Percentiles rank a stretch among this genome's conserved stretches.
phyloP scores from a whole-genome alignment of 768 basidiomycete genomes.

The Agaricus blazei region DNA sequence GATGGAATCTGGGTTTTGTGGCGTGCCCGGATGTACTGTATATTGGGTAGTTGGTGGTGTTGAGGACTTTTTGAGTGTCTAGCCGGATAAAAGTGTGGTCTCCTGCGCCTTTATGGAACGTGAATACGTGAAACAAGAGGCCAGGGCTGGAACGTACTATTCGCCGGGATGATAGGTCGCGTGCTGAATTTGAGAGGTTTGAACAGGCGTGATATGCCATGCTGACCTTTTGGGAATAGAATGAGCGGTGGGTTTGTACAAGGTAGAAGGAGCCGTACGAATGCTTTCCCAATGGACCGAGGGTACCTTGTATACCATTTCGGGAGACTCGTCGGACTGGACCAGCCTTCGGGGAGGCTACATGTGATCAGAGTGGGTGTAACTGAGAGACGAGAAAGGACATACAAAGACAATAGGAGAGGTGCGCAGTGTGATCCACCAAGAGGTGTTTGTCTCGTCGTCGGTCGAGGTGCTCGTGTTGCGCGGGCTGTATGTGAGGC shows the following conservation, averaged over 20 bases:
- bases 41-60: not conserved
- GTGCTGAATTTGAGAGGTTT: not conserved
- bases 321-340: not conserved
- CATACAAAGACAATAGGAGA: not conserved
- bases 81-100: slow-evolving; percentile 1
- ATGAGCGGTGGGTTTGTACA: not conserved
- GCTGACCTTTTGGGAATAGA: not conserved
- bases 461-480: not conserved
- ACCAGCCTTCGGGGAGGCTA: not conserved
- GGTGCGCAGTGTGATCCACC: slow-evolving; percentile 3
- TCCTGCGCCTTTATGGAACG: not conserved
- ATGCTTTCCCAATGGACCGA: not conserved
- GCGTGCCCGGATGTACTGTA: not conserved
- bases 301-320: not conserved
- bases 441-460: not conserved
- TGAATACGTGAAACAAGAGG: not conserved
- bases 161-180: not conserved
- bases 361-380: no score
- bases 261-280: not conserved
- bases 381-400: not conserved
- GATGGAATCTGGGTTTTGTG: not conserved
- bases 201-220: not conserved
- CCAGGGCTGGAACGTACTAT: not conserved
- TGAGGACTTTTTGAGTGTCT: not conserved
- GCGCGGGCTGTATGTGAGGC: slow-evolving; percentile 26